These are phyloP conservation scores for Salix viminalis DNA, from an alignment of 345 rosid species.

Conservation along the genomic window DNA sequence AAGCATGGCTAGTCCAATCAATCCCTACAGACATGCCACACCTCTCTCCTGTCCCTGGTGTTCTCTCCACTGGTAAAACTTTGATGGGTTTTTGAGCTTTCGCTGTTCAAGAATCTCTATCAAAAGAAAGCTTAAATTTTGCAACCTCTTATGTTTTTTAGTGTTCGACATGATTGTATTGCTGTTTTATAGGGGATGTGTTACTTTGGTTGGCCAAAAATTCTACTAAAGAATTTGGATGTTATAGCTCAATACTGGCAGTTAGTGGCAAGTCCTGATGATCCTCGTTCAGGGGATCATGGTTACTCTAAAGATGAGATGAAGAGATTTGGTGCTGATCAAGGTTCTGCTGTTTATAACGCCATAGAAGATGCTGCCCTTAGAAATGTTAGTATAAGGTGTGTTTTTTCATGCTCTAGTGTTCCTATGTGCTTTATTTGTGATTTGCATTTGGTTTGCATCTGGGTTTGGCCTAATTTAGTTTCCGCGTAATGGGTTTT, in stretches of 20 bases:
- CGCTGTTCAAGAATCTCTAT: not conserved
- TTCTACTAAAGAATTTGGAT: conserved; percentile 55
- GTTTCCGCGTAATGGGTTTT: too few species aligned
- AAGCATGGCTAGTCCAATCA: conserved; percentile 94
- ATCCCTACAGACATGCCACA: conserved; percentile 86
- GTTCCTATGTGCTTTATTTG: not conserved
- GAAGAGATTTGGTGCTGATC: conserved; percentile 47
- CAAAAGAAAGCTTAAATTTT: not conserved
- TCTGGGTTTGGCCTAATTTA: too few species aligned
- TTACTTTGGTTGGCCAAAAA: conserved; percentile 74
- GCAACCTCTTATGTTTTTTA: too few species aligned
- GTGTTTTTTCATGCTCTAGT: not conserved
- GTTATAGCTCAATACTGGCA: conserved; percentile 91
- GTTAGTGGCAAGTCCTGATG: conserved; percentile 50
- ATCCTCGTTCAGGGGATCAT: conserved; percentile 75
- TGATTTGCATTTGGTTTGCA: too few species aligned
- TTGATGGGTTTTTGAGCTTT: not conserved
- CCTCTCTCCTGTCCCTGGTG: conserved; percentile 65
- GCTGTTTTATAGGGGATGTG: conserved; percentile 50
- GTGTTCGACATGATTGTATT: too few species aligned
- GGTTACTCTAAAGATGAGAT: conserved; percentile 57
- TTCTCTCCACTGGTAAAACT: conserved; percentile 61
- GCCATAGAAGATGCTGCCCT: conserved; percentile 60
- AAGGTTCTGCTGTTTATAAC: conserved; percentile 56
- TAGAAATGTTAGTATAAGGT: conserved; percentile 70